Evolutionary conservation across 2,329 filamentous ascomycete genomes (phyloP).

Genomic region (Myriosclerotinia duriaeana): DNA sequence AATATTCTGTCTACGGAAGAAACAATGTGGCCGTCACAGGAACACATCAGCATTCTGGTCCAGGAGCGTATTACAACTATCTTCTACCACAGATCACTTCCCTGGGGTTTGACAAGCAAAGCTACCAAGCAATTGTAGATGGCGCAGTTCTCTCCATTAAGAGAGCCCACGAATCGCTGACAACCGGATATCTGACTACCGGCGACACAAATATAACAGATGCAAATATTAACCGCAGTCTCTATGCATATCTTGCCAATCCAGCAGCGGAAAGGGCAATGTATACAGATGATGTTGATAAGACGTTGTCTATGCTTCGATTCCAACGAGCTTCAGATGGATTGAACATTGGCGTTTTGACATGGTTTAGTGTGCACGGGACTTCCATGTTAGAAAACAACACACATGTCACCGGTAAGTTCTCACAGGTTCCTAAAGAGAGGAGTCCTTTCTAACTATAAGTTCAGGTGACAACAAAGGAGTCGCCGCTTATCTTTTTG

Average conservation of each 20-base stretch:
- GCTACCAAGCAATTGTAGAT: constrained; percentile 86
- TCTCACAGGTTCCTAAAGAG: neutral
- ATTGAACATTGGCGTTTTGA: constrained; percentile 76
- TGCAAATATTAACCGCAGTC: constrained; percentile 84
- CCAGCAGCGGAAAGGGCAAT: constrained; percentile 69
- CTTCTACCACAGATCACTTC: constrained; percentile 87
- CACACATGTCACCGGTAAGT: constrained; percentile 71
- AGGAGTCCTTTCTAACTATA: neutral
- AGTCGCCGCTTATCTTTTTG: constrained; percentile 80
- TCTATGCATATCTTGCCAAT: constrained; percentile 84
- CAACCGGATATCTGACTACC: constrained; percentile 64
- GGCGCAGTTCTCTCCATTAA: constrained; percentile 79
- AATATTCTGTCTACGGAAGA: constrained; percentile 72
- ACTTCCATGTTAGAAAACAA: constrained; percentile 91
- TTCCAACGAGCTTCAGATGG: constrained; percentile 72
- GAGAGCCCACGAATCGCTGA: constrained; percentile 71
- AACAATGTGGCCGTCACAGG: constrained; percentile 86
- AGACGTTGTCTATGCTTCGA: constrained; percentile 74
- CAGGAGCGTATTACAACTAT: constrained; percentile 91
- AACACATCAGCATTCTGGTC: constrained; percentile 88
- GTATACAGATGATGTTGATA: constrained; percentile 66
- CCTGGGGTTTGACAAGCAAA: constrained; percentile 79
- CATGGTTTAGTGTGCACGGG: constrained; percentile 79
- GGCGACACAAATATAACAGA: constrained; percentile 68
- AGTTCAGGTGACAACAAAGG: constrained; percentile 73